Conservation (phyloP, 2,329 filamentous ascomycete genomes). For the Emmonsia crescens region DNA sequence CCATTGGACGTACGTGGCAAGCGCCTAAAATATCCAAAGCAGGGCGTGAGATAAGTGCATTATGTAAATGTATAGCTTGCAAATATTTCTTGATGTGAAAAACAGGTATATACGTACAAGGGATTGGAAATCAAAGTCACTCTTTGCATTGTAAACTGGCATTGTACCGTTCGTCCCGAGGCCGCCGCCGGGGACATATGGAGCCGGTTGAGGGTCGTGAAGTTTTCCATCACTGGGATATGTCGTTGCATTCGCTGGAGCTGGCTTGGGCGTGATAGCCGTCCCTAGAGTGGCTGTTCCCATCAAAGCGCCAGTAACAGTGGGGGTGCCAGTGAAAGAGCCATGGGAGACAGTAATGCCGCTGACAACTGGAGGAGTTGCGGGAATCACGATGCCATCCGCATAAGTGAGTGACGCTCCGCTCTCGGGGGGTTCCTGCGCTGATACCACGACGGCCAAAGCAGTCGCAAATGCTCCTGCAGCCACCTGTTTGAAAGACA, state of each 20-base stretch:
- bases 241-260: slow-evolving; percentile 51
- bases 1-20: slow-evolving; percentile 72
- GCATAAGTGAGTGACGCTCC: slow-evolving; percentile 8
- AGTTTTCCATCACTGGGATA: slow-evolving; percentile 64
- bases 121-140: slow-evolving; percentile 75
- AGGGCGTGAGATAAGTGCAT: not conserved
- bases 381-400: slow-evolving; percentile 6
- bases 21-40: slow-evolving; percentile 31
- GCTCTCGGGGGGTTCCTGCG: not conserved
- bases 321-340: slow-evolving; percentile 54
- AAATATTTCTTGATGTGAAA: not conserved
- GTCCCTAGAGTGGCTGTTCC: slow-evolving; percentile 44
- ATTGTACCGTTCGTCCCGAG: slow-evolving; percentile 65
- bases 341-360: slow-evolving; percentile 42
- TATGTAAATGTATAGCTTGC: not conserved
- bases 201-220: slow-evolving; percentile 56
- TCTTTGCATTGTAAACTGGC: slow-evolving; percentile 65
- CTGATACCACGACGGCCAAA: not conserved
- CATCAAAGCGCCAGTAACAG: slow-evolving; percentile 57
- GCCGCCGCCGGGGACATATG: slow-evolving; percentile 62
- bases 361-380: slow-evolving; percentile 8
- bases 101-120: slow-evolving; percentile 33
- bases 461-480: not conserved
- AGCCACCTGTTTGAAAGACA: not conserved
- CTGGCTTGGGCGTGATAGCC: slow-evolving; percentile 47